These are phyloP conservation scores for Penicillium sp. DNA, from an alignment of 2,329 filamentous ascomycete species.

Conservation along the genomic window DNA sequence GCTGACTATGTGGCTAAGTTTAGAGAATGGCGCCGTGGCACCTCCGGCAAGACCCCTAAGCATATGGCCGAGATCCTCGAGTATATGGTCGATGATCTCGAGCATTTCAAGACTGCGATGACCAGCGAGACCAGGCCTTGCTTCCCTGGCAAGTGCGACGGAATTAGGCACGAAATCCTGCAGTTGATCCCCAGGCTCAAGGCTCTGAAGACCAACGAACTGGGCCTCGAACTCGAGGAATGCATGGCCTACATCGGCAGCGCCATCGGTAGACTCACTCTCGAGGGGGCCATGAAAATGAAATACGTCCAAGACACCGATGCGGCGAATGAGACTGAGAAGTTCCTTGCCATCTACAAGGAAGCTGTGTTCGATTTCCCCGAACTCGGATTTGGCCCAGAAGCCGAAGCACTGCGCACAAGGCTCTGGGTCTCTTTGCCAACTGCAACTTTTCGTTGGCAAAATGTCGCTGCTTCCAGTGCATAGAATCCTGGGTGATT, in stretches of 20 bases:
- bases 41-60: neutral
- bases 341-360: neutral
- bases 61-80: slow-evolving; percentile 1
- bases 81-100: slow-evolving; percentile 2
- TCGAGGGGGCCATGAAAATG: neutral
- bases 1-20: neutral
- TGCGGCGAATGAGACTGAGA: neutral
- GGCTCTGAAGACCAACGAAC: neutral
- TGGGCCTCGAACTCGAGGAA: neutral
- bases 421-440: slow-evolving; percentile 1
- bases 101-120: neutral
- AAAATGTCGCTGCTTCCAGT: neutral
- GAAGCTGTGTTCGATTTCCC: neutral
- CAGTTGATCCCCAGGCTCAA: neutral
- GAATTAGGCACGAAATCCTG: neutral
- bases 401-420: neutral
- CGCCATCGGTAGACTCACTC: neutral
- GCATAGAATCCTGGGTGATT: neutral
- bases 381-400: neutral
- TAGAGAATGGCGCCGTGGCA: neutral
- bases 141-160: neutral
- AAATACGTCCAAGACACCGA: neutral
- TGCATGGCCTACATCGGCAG: neutral
- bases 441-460: neutral
- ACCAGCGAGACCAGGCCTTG: neutral